Evolutionary conservation across 2,329 filamentous ascomycete genomes (phyloP), one percentile per base, ranked within the genome.

Genomic region (Emmonsiellopsis sp.): DNA sequence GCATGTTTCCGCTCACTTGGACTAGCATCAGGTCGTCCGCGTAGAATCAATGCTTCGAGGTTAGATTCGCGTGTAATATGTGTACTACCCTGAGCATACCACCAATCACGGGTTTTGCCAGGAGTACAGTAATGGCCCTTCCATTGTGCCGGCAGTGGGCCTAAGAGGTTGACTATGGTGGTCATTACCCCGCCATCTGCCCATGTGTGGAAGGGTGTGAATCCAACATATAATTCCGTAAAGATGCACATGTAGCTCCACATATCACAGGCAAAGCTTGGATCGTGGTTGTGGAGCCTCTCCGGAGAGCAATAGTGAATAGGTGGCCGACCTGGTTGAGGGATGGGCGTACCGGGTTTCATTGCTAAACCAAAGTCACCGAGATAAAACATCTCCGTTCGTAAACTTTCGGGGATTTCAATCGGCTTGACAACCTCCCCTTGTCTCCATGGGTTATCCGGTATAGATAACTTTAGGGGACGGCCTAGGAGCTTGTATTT

Each of bases 191-290:
- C 49, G 9, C 46, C 46, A 34, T 49, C 36, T 14, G 31, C 33
- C 46, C 46, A 49, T 34, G 49, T 33, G 27, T n/a, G 17, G 44
- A 56, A 49, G 43, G 44, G 42, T 32, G 52, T 6, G 52, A 48
- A 50, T 33, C 53, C 49, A 51, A 54, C 32, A 55, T 56, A 58
- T 17, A 58, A 36, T 27, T 53, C 33, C 32, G 47, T 36, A 50
- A 58, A 58, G 1, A 58, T 37, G 27, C 46, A 45, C 56, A 58
- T 56, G 48, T 58, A 58, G 46, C 56, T 56, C 56, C 56, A 58
- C n/a, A 58, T 58, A 47, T 58, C 56, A 55, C 52, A 53, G 39
- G 56, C 54, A 52, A 55, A 50, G 31, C 54, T 56, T 46, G 54
- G 52, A 33, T 36, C 32, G 11, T 48, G 7, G 13, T 34, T 42